A percentile compares a stretch with the other conserved stretches of the same genome.
Evolutionary conservation across 805 yeast species (phyloP).

Genomic region (Hanseniaspora jakobsenii): DNA sequence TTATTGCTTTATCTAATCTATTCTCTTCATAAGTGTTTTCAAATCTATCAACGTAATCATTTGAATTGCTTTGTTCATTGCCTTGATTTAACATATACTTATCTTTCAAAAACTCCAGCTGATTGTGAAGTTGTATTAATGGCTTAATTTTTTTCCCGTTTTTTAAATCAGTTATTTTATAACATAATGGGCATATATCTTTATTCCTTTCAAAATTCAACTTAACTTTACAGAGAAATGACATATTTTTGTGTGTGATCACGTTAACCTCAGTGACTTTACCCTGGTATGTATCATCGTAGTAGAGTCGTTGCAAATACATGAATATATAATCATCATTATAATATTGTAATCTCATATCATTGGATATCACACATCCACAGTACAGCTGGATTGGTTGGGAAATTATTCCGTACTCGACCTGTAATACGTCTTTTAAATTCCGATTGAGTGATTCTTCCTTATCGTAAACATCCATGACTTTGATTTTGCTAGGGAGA

Average conservation of each 20-base stretch:
- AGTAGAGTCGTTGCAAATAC: conserved; percentile 13
- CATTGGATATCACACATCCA: conserved; percentile 20
- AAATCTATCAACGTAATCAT: too few species aligned
- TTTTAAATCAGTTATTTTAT: conserved; percentile 18
- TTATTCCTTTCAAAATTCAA: conserved; percentile 10
- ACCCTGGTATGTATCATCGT: too few species aligned
- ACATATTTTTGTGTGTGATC: neutral
- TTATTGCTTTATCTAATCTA: conserved; percentile 16
- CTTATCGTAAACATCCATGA: conserved; percentile 15
- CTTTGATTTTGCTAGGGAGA: conserved; percentile 22
- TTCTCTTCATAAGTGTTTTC: conserved; percentile 7
- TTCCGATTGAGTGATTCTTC: conserved; percentile 1
- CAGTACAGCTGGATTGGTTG: conserved; percentile 25
- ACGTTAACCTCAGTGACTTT: conserved; percentile 7
- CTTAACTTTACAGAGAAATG: conserved; percentile 17
- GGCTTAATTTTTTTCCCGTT: conserved; percentile 28
- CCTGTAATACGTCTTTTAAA: conserved; percentile 15
- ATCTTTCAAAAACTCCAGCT: conserved; percentile 18
- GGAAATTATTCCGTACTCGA: conserved; percentile 21
- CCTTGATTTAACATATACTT: conserved; percentile 4
- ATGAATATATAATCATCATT: conserved; percentile 1
- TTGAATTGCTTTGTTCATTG: too few species aligned
- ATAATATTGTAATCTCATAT: conserved; percentile 2
- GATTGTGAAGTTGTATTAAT: conserved; percentile 25
- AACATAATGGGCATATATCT: conserved; percentile 31